Base-by-base conservation (phyloP, 2,329 filamentous ascomycete genomes). In the Lachnellula arida region DNA sequence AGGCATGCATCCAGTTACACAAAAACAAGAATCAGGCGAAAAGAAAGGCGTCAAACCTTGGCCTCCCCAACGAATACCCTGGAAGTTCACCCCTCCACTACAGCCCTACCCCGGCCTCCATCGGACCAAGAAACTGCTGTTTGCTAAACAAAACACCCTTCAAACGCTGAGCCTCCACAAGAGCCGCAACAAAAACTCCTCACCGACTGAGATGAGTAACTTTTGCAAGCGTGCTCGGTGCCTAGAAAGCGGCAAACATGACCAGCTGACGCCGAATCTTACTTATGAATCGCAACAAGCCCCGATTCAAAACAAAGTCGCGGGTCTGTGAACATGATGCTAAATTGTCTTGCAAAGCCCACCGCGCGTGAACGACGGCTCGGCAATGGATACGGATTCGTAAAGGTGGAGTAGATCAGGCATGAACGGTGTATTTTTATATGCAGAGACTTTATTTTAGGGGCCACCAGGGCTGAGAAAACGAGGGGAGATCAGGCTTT, bases 81-180 rank as follows among this genome's bases (percentile, higher is more conserved):
- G 46, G 17, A 1, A 35, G 25, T 25, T 5, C 57, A 43, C 43
- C 48, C 57, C 54, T 49, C 52, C 56, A 43, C 14, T 19, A 52
- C 47, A n/a, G 48, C 51, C n/a, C 48, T 58, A 56, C 56, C 57
- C 54, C 57, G 23, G 54, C 57, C 19, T 47, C 12, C 44, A 51
- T 51, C 23, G 39, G 48, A 25, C 54, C 48, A 50, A 53, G 51
- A 43, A 47, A 57, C 54, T 55, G 51, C 32, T 19, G 35, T n/a
- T 28, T 28, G 12, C 37, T 43, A n/a, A 32, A 39, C 19, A 40
- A 40, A 42, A 42, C 11, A 37, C 15, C 42, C 12, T 6, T 19
- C 15, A 9, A 23, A 37, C 4, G 37, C 49, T 51, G 14, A 51
- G 49, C 49, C 49, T 51, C 35, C 9, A 28, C 14, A 42, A 51